These are phyloP conservation scores for Arachis stenosperma DNA, from an alignment of 306 rosid species.

Conservation along the genomic window DNA sequence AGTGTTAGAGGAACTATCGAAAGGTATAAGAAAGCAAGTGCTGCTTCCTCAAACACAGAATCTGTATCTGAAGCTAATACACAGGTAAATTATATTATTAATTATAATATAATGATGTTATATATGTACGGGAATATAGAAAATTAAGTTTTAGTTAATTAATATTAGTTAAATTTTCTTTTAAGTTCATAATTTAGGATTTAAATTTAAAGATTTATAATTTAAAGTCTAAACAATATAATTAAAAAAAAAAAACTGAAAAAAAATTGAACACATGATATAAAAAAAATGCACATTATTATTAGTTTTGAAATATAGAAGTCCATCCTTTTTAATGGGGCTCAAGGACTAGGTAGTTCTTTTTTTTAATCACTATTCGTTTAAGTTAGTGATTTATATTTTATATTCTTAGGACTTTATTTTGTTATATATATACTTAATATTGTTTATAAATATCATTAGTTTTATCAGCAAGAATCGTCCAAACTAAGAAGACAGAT, in stretches of 20 bases:
- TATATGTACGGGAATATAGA: not conserved
- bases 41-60: slow-evolving; percentile 63
- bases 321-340: too few relatives aligned
- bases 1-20: slow-evolving; percentile 86
- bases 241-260: too few relatives aligned
- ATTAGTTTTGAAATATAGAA: not conserved
- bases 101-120: not conserved
- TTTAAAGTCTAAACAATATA: too few relatives aligned
- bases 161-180: too few relatives aligned
- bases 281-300: not conserved
- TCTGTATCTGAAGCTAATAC: slow-evolving; percentile 72
- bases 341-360: too few relatives aligned
- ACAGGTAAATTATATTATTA: slow-evolving; percentile 52
- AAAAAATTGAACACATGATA: too few relatives aligned
- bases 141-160: too few relatives aligned
- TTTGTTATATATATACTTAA: not conserved
- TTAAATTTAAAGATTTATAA: too few relatives aligned
- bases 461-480: slow-evolving; percentile 91
- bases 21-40: slow-evolving; percentile 78
- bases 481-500: slow-evolving; percentile 80
- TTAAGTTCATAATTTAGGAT: too few relatives aligned
- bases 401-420: not conserved
- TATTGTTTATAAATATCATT: slow-evolving; percentile 1
- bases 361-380: too few relatives aligned
- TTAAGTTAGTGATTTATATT: too few relatives aligned